Base-by-base conservation (phyloP, 106 monocot genomes). In the Narthecium ossifragum region DNA sequence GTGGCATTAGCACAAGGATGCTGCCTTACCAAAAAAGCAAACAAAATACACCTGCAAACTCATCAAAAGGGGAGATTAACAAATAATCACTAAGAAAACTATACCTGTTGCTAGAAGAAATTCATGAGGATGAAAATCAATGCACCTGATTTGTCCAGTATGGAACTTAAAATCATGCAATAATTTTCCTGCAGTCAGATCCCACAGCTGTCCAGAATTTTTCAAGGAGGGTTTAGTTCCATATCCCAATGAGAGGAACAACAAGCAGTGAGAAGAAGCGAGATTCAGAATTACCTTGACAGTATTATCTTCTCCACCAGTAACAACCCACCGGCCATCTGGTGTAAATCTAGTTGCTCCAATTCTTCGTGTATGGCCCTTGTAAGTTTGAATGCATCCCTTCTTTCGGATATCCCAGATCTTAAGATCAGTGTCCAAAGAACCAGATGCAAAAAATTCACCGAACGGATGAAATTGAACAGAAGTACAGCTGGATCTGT, bases 301-400 rank as follows among this genome's bases (percentile, higher is more conserved):
- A 31, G 82, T 53, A 53, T 85, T 85, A 70, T 93, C 93, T 10
- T 88, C 88, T 45, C 93, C 93, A 46, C 93, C 88, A 62, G 93
- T 88, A 59, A 93, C 93, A 74, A 93, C 85, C 93, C 93, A 93
- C 5, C 93, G 84, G 13, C 93, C 88, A 76, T 93, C 93, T 60
- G 93, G 93, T 46, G 85, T 85, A 73, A 93, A 93, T 66, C 60
- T 81, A 34, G 88, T 79, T 27, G 75, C 79, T 74, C 65, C 68
- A 68, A 93, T 85, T 50, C 77, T 81, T 49, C 76, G 52, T 53
- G 78, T 59, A 61, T 93, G 93, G 15, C 93, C 93, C 54, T 85
- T 79, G 70, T 93, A 93, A 12, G 93, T 93, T 62, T 93, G 93
- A 59, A 85, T 88, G 71, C 85, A 88, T 51, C 79, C 93, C 49